A percentile compares a stretch with the other conserved stretches of the same genome.
Evolutionary conservation across 2,329 filamentous ascomycete genomes (phyloP).

Genomic region (Diaporthe humulicola): DNA sequence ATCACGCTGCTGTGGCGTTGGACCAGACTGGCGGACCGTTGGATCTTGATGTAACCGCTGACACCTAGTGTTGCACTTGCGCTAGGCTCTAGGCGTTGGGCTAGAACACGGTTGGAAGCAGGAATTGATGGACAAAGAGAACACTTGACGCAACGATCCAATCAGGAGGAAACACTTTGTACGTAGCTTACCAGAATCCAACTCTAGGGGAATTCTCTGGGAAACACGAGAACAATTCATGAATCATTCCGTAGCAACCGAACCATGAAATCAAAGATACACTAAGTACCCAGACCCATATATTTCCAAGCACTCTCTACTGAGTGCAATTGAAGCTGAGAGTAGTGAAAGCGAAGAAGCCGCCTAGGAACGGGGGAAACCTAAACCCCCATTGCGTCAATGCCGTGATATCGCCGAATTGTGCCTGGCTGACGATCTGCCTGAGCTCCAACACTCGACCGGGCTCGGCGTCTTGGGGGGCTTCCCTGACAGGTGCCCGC

Average conservation of each 20-base stretch:
- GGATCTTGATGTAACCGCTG: not conserved
- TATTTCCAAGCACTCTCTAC: not conserved
- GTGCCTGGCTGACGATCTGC: conserved; percentile 15
- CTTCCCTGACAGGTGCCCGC: conserved; percentile 23
- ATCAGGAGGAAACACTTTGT: not conserved
- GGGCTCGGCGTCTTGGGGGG: conserved; percentile 14
- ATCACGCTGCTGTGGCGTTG: not conserved
- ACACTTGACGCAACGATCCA: not conserved
- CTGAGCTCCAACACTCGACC: not conserved
- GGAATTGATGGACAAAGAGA: not conserved
- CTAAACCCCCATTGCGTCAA: conserved; percentile 6
- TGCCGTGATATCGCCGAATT: conserved; percentile 34
- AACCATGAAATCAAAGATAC: not conserved
- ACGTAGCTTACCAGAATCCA: not conserved
- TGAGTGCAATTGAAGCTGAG: not conserved
- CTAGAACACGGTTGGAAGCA: not conserved
- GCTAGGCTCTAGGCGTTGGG: not conserved
- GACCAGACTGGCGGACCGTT: not conserved
- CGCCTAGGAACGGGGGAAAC: not conserved
- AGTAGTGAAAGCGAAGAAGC: not conserved
- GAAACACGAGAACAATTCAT: not conserved
- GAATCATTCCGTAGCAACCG: not conserved
- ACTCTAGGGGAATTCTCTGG: not conserved
- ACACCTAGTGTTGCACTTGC: not conserved
- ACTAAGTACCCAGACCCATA: too few relatives aligned